These are phyloP conservation scores for Iberis pinnata DNA, from an alignment of 345 rosid species.

Conservation along the genomic window DNA sequence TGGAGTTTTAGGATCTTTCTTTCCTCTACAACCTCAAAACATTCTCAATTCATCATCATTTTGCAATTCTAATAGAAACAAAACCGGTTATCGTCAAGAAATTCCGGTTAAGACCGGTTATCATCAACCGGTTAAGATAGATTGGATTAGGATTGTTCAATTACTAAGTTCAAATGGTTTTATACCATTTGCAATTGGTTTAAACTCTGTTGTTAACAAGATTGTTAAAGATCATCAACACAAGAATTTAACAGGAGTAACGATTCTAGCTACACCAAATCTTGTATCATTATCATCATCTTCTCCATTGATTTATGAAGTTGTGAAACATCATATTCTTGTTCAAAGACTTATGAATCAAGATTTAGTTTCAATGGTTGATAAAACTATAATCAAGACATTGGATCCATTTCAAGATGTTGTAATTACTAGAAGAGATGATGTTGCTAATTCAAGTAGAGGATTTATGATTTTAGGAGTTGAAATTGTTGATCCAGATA, in stretches of 20 bases:
- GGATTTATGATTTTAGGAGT: constrained; percentile 41
- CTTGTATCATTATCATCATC: constrained; percentile 43
- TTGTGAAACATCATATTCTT: constrained; percentile 53
- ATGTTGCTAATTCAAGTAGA: constrained; percentile 16
- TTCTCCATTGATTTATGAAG: constrained; percentile 43
- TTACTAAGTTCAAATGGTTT: constrained; percentile 59
- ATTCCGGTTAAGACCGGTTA: too few relatives aligned
- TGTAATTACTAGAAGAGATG: constrained; percentile 23
- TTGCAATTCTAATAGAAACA: constrained; percentile 25
- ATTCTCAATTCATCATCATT: constrained; percentile 23
- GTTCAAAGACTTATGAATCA: constrained; percentile 32
- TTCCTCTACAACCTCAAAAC: constrained; percentile 25
- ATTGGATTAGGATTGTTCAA: constrained; percentile 55
- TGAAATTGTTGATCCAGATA: constrained; percentile 47
- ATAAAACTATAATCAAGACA: constrained; percentile 37
- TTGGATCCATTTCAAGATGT: constrained; percentile 42
- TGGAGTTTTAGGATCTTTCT: constrained; percentile 59
- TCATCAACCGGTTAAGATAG: constrained; percentile 23
- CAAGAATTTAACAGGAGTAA: constrained; percentile 39
- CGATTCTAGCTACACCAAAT: constrained; percentile 57
- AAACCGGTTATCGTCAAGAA: constrained; percentile 13
- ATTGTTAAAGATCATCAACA: constrained; percentile 38
- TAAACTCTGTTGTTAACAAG: constrained; percentile 51
- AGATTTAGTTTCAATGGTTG: constrained; percentile 45
- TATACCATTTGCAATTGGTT: constrained; percentile 61